phyloP scores from a whole-genome alignment of 441 rosid genomes.

The Brassica balearica region DNA sequence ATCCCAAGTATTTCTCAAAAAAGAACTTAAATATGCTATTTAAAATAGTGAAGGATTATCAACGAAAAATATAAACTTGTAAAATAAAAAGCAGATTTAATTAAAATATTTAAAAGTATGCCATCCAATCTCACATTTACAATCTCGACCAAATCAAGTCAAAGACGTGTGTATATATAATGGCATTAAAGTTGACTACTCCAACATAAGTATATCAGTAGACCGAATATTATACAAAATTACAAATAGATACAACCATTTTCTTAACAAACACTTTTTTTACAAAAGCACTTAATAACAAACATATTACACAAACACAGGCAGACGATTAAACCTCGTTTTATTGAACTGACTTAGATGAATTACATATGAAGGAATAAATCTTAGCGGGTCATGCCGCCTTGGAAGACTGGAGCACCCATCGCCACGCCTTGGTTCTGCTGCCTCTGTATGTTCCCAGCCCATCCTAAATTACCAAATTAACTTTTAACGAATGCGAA shows the following conservation, averaged over 20 bases:
- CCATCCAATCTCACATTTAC: background rate
- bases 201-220: background rate
- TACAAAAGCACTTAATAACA: background rate
- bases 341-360: constrained; percentile 14
- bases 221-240: background rate
- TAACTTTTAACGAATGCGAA: background rate
- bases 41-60: no score
- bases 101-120: background rate
- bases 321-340: constrained; percentile 15
- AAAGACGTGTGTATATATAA: background rate
- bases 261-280: background rate
- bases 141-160: constrained; percentile 11
- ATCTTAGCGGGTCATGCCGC: constrained; percentile 40
- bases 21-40: no score
- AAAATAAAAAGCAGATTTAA: background rate
- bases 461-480: constrained; percentile 37
- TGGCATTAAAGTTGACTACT: constrained; percentile 8
- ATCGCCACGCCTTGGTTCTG: constrained; percentile 36
- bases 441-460: constrained; percentile 30
- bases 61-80: background rate
- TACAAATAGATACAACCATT: background rate
- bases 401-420: constrained; percentile 40
- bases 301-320: constrained; percentile 10
- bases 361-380: background rate
- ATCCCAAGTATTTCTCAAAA: no score